Evolutionary conservation across 2,329 filamentous ascomycete species (phyloP).

Genomic region (Clonostachys chloroleuca): DNA sequence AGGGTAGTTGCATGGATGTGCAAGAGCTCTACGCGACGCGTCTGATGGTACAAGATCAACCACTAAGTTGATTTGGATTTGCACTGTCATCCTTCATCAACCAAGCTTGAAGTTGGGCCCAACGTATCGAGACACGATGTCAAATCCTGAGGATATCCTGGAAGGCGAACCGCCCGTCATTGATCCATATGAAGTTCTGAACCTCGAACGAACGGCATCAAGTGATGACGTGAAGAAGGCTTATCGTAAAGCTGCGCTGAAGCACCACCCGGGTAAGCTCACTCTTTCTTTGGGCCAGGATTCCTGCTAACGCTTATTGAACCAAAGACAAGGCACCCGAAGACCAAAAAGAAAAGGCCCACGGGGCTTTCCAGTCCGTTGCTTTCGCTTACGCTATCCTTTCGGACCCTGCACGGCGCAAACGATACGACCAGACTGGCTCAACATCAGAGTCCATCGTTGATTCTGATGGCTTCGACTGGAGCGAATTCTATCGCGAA

Average conservation of each 20-base stretch:
- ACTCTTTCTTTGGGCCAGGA: too few relatives aligned
- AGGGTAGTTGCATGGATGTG: too few relatives aligned
- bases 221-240: constrained; percentile 80
- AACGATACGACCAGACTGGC: constrained; percentile 85
- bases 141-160: constrained; percentile 44
- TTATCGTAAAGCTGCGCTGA: constrained; percentile 87
- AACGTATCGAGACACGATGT: constrained; percentile 25
- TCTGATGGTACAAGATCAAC: not conserved
- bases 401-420: constrained; percentile 74
- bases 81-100: not conserved
- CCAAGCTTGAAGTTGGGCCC: not conserved
- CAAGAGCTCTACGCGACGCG: too few relatives aligned
- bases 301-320: not conserved
- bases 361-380: constrained; percentile 81
- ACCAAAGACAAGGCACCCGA: constrained; percentile 68
- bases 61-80: not conserved
- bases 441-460: constrained; percentile 80
- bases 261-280: constrained; percentile 74
- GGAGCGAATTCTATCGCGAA: constrained; percentile 82
- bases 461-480: constrained; percentile 79
- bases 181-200: constrained; percentile 78
- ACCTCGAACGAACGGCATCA: constrained; percentile 65
- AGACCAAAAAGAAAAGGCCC: constrained; percentile 65
- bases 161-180: constrained; percentile 58
- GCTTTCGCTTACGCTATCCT: constrained; percentile 94